phyloP scores from a whole-genome alignment of 345 rosid genomes.

The Citrus mangshanensis region DNA sequence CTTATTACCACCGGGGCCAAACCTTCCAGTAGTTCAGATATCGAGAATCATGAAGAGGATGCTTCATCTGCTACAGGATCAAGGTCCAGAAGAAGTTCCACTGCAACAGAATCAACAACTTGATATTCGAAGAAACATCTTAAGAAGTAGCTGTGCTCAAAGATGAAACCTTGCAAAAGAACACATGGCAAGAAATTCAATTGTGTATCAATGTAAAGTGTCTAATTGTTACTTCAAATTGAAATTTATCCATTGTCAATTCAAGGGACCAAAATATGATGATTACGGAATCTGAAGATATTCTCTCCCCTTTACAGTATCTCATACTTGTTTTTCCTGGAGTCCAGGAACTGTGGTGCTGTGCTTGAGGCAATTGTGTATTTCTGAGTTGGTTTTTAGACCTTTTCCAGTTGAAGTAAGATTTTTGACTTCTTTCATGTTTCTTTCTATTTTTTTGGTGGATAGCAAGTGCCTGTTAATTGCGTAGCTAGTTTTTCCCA shows the following conservation, averaged over 20 bases:
- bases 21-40: constrained; percentile 56
- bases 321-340: background rate
- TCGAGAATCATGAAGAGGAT: constrained; percentile 32
- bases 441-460: too few species aligned
- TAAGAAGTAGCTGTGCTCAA: background rate
- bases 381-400: background rate
- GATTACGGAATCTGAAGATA: background rate
- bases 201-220: constrained; percentile 32
- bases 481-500: background rate
- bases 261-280: background rate
- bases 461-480: background rate
- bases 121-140: constrained; percentile 2
- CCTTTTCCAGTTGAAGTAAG: background rate
- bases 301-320: background rate
- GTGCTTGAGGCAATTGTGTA: background rate
- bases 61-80: constrained; percentile 24
- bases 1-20: constrained; percentile 55
- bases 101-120: constrained; percentile 13
- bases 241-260: background rate
- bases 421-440: background rate
- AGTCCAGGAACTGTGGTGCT: background rate
- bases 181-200: constrained; percentile 10
- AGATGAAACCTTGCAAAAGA: background rate
- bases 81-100: constrained; percentile 1
- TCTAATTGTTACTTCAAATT: constrained; percentile 12